phyloP scores from a whole-genome alignment of 1,139 yeast genomes.

The Chernovozyma aurita region DNA sequence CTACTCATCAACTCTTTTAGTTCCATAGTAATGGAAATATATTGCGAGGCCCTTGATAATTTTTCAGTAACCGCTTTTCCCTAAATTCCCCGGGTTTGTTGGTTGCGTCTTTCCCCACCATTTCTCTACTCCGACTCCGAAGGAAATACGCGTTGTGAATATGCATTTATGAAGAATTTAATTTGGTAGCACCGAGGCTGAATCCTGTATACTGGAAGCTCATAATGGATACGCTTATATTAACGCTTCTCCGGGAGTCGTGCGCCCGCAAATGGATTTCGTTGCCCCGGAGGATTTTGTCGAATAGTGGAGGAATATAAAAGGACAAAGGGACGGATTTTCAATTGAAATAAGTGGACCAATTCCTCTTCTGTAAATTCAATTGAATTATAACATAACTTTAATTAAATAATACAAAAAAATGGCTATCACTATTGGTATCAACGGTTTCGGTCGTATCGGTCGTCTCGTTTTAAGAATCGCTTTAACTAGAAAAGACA shows the following conservation, averaged over 20 bases:
- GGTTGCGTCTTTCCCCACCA: constrained; percentile 3
- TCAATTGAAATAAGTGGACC: constrained; percentile 4
- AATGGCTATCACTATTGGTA: constrained; percentile 58
- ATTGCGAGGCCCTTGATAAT: too few relatives aligned
- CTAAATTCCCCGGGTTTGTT: too few relatives aligned
- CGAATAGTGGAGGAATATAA: constrained; percentile 1
- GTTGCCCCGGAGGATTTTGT: constrained; percentile 13
- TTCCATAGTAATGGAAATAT: too few relatives aligned
- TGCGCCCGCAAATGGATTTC: constrained; percentile 12
- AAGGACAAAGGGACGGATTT: constrained; percentile 2
- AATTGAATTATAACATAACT: constrained; percentile 5
- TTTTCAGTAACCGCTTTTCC: too few relatives aligned
- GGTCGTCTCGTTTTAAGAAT: constrained; percentile 84
- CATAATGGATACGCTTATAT: too few relatives aligned
- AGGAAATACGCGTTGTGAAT: background rate
- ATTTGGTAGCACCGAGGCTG: background rate
- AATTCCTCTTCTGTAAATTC: constrained; percentile 3
- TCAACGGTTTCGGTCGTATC: constrained; percentile 87
- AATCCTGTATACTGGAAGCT: too few relatives aligned
- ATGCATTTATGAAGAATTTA: background rate
- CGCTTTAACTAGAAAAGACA: constrained; percentile 66
- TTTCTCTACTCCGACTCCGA: constrained; percentile 1
- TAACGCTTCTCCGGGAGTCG: constrained; percentile 8
- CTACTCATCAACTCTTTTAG: too few relatives aligned
- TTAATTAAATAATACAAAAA: constrained; percentile 7